These are phyloP conservation scores for Aspergillus incahuasiensis DNA, from an alignment of 495 filamentous ascomycete genomes.

Conservation along the genomic window DNA sequence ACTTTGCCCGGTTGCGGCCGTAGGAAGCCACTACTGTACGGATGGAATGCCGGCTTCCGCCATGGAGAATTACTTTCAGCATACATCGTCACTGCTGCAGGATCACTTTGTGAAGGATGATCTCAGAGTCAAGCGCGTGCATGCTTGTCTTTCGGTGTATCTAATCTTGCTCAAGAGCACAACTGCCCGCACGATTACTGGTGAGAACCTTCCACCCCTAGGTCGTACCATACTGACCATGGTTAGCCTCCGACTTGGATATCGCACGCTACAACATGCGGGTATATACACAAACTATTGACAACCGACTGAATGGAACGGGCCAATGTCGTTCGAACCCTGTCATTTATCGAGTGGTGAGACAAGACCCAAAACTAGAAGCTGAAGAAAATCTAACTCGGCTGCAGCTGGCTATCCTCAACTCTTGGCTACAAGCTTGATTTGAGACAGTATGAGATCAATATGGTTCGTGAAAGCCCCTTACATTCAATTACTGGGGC, in stretches of 20 bases:
- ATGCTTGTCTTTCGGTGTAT: not conserved
- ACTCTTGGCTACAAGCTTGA: not conserved
- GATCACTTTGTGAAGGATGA: not conserved
- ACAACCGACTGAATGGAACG: no score
- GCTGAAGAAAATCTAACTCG: not conserved
- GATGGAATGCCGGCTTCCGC: not conserved
- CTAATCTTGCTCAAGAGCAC: constrained; percentile 1
- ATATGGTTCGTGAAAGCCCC: not conserved
- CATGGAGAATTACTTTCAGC: not conserved
- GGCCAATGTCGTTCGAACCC: no score
- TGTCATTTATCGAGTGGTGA: no score
- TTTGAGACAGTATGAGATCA: not conserved
- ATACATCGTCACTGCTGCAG: not conserved
- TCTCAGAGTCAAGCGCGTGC: not conserved
- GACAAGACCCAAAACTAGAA: no score
- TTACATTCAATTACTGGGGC: no score
- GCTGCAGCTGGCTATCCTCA: not conserved
- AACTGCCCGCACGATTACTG: not conserved
- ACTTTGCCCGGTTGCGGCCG: not conserved
- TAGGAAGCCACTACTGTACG: not conserved
- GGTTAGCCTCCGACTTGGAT: not conserved
- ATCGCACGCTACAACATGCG: not conserved
- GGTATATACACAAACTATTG: not conserved
- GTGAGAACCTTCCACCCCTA: not conserved
- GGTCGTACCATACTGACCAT: not conserved